Evolutionary conservation across 257 asterid species (phyloP), one percentile per base, ranked within the genome.

Genomic region (Gentiana macrophylla): DNA sequence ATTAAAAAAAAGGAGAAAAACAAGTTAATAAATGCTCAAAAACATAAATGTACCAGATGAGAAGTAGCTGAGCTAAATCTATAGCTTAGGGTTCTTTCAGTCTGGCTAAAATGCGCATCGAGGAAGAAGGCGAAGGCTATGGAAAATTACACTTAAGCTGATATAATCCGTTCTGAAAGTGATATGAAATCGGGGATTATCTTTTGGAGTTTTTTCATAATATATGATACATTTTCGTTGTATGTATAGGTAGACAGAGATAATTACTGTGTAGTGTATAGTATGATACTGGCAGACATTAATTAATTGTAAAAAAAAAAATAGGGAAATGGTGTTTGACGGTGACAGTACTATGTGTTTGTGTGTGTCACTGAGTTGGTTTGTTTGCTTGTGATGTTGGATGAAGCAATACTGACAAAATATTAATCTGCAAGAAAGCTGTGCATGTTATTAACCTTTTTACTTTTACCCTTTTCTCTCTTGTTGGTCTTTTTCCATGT

Each of bases 161-260:
- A 24, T 24, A 63, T 12, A 50, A 47, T 36, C 47, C 34, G 51
- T 37, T 56, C 11, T 36, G 69, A 56, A 50, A 37, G 24, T 35
- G 66, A 57, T 61, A 44, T 12, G 51, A 32, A 33, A 50, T 51
- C 52, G 54, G 35, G 58, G 65, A 62, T 52, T 63, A 49, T 52
- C 11, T 62, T 61, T 68, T 57, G 68, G 68, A 55, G 34, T 38
- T 56, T 45, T 62, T 32, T 53, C 12, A 8, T 48, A 49, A 2
- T 10, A 1, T 44, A 11, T 41, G 9, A 44, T 57, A 34, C 38
- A 58, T 32, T 32, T 13, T 2, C 9, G 34, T 13, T 48, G 48
- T 48, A 13, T 59, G 13, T 2, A 11, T 47, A 48, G 45, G 47
- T 24, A 36, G 50, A 60, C 50, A 60, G 32, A 50, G 2, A 41